Conservation (phyloP, 768 basidiomycete species). For the Leccinum olivaceopallidum region DNA sequence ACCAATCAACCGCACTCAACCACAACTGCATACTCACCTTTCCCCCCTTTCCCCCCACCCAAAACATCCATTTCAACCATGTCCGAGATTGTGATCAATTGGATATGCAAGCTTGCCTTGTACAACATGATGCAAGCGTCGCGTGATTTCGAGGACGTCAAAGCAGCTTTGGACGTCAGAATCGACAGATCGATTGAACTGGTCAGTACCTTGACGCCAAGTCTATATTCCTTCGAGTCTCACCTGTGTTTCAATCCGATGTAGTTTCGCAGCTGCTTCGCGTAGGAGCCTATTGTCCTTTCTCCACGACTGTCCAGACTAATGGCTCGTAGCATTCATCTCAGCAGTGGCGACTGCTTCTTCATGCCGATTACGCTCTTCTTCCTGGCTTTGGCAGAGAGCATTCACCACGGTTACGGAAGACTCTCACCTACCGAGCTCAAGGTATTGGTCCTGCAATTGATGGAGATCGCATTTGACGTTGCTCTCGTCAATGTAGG, state of each 20-base stretch:
- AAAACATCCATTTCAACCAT: neutral
- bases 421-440: constrained; percentile 24
- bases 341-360: constrained; percentile 7
- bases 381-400: constrained; percentile 23
- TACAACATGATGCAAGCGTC: constrained; percentile 21
- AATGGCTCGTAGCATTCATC: constrained; percentile 20
- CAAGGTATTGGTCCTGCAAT: constrained; percentile 18
- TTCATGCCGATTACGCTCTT: constrained; percentile 15
- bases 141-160: constrained; percentile 25
- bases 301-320: neutral
- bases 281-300: constrained; percentile 3
- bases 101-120: constrained; percentile 13
- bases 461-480: neutral
- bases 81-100: neutral
- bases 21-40: neutral
- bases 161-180: constrained; percentile 13
- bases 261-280: constrained; percentile 18
- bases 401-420: constrained; percentile 19
- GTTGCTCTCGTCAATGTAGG: constrained; percentile 1
- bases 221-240: neutral
- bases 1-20: neutral
- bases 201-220: constrained; percentile 8
- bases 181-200: constrained; percentile 25
- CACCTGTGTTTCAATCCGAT: neutral
- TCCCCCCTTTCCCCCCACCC: constrained; percentile 7